A percentile compares a stretch with the other conserved stretches of the same genome.
phyloP scores from a whole-genome alignment of 805 yeast species.

The Yarrowia divulgata region DNA sequence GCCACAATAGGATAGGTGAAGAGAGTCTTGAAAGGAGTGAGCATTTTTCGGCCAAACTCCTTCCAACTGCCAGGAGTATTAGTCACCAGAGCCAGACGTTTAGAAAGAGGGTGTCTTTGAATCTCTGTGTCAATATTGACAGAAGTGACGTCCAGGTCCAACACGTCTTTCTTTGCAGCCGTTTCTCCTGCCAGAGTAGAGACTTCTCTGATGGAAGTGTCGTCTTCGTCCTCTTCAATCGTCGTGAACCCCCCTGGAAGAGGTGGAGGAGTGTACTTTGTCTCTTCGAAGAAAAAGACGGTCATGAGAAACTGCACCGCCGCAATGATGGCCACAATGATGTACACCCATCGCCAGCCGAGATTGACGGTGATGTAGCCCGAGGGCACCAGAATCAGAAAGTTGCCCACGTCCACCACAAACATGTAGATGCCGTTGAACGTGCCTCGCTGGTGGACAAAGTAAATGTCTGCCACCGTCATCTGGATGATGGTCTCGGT shows the following conservation, averaged over 20 bases:
- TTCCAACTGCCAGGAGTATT: slow-evolving; percentile 6
- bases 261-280: background rate
- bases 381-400: slow-evolving; percentile 44
- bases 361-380: slow-evolving; percentile 44
- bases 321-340: slow-evolving; percentile 41
- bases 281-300: slow-evolving; percentile 1
- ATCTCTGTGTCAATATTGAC: too few relatives aligned
- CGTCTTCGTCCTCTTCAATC: background rate
- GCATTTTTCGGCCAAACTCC: slow-evolving; percentile 23
- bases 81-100: slow-evolving; percentile 24
- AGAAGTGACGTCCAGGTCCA: too few relatives aligned
- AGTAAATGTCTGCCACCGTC: slow-evolving; percentile 30
- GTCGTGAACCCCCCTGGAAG: background rate
- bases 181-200: too few relatives aligned
- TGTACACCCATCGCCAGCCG: slow-evolving; percentile 47
- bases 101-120: background rate
- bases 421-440: slow-evolving; percentile 45
- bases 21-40: slow-evolving; percentile 30
- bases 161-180: too few relatives aligned
- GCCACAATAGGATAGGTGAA: slow-evolving; percentile 36
- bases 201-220: background rate
- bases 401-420: slow-evolving; percentile 45
- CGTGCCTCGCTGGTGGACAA: slow-evolving; percentile 45
- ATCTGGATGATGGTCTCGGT: slow-evolving; percentile 21
- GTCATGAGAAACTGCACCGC: background rate